Base-by-base conservation (phyloP, 192 early-diverging fungal genomes). In the Coemansia reversa region DNA sequence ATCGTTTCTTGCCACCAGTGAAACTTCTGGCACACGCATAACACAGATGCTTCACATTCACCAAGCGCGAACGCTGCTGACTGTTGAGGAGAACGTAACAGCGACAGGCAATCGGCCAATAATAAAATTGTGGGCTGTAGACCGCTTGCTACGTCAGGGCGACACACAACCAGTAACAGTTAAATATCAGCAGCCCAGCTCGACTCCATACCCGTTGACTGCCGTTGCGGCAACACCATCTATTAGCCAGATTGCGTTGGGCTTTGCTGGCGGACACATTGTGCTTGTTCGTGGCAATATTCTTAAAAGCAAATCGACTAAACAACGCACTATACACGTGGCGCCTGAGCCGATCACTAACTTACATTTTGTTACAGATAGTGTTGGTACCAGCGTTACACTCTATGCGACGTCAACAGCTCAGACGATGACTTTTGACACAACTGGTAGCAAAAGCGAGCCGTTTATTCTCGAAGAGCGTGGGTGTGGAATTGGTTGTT, bases 181-280 rank as follows among this genome's bases (percentile, higher is more conserved):
- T 4, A 66, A 72, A 24, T 74, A 71, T 28, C 73, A 76, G 60
- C 66, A 65, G 49, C 70, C 69, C 25, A 68, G 51, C 25, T 49
- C 65, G 16, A 75, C 60, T 29, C 76, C 84, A 19, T 70, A 79
- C 42, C 81, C 75, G 50, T 66, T 83, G 22, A 80, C 79, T 1
- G 76, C 75, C 1, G 70, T 82, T 0, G 66, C 73, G 3, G 68
- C 69, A 0, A 72, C 69, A 19, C 91, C 93, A 48, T 84, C 86
- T 11, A 62, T 94, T 7, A 89, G 90, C 6, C 97, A 96, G 75
- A 82, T 95, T 14, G 97, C 97, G 14, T 79, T 97, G 32, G 97
- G 95, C 3, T 81, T 98, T 60, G 92, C 93, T 22, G 95, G 94
- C 66, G 97, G 97, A 12, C 87, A 91, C 4, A 94, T 96, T 0